Conservation (phyloP, 345 rosid genomes). For the Laguncularia racemosa region DNA sequence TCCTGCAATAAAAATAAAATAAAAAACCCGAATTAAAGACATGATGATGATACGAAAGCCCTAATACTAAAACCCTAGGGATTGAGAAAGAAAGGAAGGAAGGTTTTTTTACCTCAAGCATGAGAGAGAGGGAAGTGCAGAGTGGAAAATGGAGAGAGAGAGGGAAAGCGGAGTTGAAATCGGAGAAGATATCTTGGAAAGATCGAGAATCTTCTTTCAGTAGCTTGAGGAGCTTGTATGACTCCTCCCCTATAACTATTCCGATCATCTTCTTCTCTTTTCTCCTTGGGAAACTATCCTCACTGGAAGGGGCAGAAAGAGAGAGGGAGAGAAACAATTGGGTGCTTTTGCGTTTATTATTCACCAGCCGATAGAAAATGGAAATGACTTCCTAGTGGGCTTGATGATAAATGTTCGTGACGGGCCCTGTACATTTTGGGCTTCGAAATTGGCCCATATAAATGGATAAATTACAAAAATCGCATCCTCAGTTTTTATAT, state of each 20-base stretch:
- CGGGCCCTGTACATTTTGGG: no score
- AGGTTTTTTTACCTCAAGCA: constrained; percentile 38
- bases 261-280: constrained; percentile 26
- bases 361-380: neutral
- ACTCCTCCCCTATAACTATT: constrained; percentile 38
- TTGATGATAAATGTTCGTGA: no score
- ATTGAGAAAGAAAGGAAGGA: neutral
- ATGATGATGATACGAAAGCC: constrained; percentile 1
- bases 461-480: no score
- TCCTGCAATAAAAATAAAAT: constrained; percentile 46
- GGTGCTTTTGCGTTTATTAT: no score
- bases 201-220: constrained; percentile 50
- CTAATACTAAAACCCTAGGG: neutral
- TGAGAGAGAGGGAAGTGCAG: constrained; percentile 50
- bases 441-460: no score
- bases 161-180: constrained; percentile 47
- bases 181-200: constrained; percentile 42
- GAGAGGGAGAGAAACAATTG: neutral
- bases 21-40: neutral
- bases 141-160: constrained; percentile 30
- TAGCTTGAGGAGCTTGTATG: constrained; percentile 28
- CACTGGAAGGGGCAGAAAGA: neutral
- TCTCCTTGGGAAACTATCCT: neutral
- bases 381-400: neutral
- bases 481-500: no score